Conservation (phyloP, 1,284 basidiomycete species). For the Cryptococcus floricola region DNA sequence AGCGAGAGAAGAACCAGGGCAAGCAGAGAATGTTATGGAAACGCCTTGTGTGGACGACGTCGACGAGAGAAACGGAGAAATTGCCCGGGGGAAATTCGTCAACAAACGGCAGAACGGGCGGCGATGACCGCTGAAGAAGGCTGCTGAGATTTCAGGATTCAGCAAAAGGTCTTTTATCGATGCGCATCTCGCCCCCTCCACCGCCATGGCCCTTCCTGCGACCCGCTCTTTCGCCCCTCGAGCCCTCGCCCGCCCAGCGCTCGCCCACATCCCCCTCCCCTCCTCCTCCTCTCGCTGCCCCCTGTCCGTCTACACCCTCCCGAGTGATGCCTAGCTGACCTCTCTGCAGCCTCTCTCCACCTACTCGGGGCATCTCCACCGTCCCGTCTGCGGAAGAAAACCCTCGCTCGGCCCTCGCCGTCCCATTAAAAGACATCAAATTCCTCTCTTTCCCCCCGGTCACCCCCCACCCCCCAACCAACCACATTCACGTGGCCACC, state of each 20-base stretch:
- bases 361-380: background rate
- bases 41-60: too few species aligned
- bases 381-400: background rate
- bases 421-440: conserved; percentile 11
- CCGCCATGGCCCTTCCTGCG: conserved; percentile 7
- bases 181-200: background rate
- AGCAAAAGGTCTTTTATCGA: background rate
- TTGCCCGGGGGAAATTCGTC: too few species aligned
- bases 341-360: background rate
- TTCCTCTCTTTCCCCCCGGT: conserved; percentile 21
- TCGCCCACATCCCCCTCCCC: conserved; percentile 8
- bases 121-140: too few species aligned
- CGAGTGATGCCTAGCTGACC: background rate
- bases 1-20: too few species aligned
- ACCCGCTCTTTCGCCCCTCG: conserved; percentile 5
- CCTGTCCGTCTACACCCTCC: background rate
- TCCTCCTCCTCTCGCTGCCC: conserved; percentile 11
- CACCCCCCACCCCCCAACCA: conserved; percentile 50
- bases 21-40: too few species aligned
- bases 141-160: too few species aligned
- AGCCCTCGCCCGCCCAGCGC: conserved; percentile 1
- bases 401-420: conserved; percentile 1
- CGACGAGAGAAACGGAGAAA: too few species aligned
- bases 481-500: conserved; percentile 73
- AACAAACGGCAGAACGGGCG: too few species aligned